Base-by-base conservation (phyloP, 1,139 yeast genomes). In the Pichia norvegensis region DNA sequence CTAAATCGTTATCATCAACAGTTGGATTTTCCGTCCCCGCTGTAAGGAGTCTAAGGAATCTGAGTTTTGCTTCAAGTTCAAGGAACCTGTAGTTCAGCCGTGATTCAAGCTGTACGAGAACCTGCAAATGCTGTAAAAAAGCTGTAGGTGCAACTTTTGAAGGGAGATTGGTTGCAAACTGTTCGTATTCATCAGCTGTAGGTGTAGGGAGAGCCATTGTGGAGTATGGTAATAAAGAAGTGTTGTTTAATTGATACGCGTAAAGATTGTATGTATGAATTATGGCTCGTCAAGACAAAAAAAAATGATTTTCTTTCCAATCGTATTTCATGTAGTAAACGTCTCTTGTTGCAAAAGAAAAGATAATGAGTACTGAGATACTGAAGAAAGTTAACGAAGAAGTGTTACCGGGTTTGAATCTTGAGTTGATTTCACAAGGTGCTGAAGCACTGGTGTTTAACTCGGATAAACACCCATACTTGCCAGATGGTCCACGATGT, bases 371-470 rank as follows among this genome's bases (percentile, higher is more conserved):
- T 14, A 69, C 67, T 31, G 62, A 57, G 36, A 62, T 73, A 13
- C 54, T 75, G 23, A 63, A 60, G 10, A 61, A 65, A 43, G 80
- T 79, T 10, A 20, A 33, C 2, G 63, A 71, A 49, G 46, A 55
- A 7, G 64, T 70, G 46, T 56, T 81, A 43, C 70, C 74, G 2
- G 67, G 73, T 44, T 66, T 80, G 31, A 76, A 79, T 4, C 56
- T 81, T 13, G 58, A 64, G 2, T 70, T 80, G 38, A 68, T 86
- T 2, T 85, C 95, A 0, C 97, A 90, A 61, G 97, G 97, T n/a
- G 97, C 97, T 0, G 97, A 90, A 60, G 96, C 97, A 0, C 71
- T 86, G 21, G 92, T 88, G 2, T 86, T 84, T 62, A 65, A 70
- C 29, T 76, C 94, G 0, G 48, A 62, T 0, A 62, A 64, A 2